Base-by-base conservation (phyloP, 768 basidiomycete genomes). In the Lactarius hatsudake region DNA sequence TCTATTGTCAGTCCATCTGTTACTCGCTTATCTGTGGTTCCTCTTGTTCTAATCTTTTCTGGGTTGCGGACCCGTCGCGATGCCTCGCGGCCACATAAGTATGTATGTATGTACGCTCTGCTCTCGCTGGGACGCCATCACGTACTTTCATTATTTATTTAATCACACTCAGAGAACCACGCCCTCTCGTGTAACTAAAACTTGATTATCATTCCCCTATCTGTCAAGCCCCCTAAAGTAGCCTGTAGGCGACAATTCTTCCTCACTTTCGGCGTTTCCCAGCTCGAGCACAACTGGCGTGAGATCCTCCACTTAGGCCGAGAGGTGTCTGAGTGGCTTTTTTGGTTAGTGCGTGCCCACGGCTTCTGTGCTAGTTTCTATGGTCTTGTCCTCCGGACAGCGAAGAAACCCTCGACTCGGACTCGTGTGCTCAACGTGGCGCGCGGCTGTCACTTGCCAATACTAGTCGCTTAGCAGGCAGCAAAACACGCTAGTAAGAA, bases 41-140 rank as follows among this genome's bases (percentile, higher is more conserved):
- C 62, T 61, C 42, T 30, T 68, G 53, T 64, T 61, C 43, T 64
- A 64, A 63, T 63, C 53, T 55, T 30, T 56, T 54, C 26, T 61
- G 40, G 40, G 53, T 30, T 61, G 67, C 42, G 43, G 54, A 61
- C 17, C 26, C 34, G 53, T 48, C 32, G 48, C 51, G 53, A 53
- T 42, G 59, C 59, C 18, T 51, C 42, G 59, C 66, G 62, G 58
- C 62, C 59, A 45, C 60, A 42, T 68, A 68, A 68, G 67, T 68
- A 68, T 68, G 62, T 68, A 68, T 68, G 59, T 68, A 68, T 68
- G 67, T 68, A 68, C 63, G 67, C 67, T 64, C 61, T 63, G 57
- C 66, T 54, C 30, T 67, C 66, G 66, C 62, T 45, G 66, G 66
- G 61, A 63, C 66, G 38, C 66, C 66, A 58, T 59, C 57, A 59